These are phyloP conservation scores for Glonium stellatum DNA, from an alignment of 495 filamentous ascomycete species.

Conservation along the genomic window DNA sequence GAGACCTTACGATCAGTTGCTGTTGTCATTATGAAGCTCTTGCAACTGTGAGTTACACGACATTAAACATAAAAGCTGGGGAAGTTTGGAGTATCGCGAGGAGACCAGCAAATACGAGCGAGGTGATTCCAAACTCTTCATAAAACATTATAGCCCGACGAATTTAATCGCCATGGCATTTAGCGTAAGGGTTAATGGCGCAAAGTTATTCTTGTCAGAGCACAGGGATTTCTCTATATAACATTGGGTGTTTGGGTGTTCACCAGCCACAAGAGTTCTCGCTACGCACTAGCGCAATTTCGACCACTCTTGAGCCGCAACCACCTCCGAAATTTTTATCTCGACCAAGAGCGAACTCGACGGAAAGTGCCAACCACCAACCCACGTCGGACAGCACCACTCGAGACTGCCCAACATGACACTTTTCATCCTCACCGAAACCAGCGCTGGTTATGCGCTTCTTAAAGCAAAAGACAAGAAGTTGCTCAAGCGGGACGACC, in stretches of 20 bases:
- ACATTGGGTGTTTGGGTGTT: too few relatives aligned
- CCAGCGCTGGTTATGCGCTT: constrained; percentile 91
- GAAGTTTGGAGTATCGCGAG: too few relatives aligned
- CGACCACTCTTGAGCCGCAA: not conserved
- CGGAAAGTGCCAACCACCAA: not conserved
- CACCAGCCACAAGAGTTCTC: too few relatives aligned
- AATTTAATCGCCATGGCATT: too few relatives aligned
- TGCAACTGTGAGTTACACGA: not conserved
- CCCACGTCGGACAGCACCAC: not conserved
- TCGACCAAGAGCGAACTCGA: not conserved
- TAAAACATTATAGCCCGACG: too few relatives aligned
- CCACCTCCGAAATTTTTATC: not conserved
- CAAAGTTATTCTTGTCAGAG: too few relatives aligned
- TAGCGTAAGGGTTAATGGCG: too few relatives aligned
- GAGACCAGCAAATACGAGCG: too few relatives aligned
- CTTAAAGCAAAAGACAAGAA: constrained; percentile 99
- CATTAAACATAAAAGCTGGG: not conserved
- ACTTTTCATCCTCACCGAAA: constrained; percentile 73
- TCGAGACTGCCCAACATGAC: constrained; percentile 25
- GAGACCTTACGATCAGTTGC: constrained; percentile 7
- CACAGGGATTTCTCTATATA: too few relatives aligned
- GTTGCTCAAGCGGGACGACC: constrained; percentile 76
- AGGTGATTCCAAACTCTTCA: too few relatives aligned
- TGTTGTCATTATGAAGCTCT: not conserved
- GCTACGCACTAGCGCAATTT: not conserved